Percentiles rank a stretch among this genome's conserved stretches.
phyloP scores from a whole-genome alignment of 2,329 filamentous ascomycete genomes.

The Colletotrichum coccodes region DNA sequence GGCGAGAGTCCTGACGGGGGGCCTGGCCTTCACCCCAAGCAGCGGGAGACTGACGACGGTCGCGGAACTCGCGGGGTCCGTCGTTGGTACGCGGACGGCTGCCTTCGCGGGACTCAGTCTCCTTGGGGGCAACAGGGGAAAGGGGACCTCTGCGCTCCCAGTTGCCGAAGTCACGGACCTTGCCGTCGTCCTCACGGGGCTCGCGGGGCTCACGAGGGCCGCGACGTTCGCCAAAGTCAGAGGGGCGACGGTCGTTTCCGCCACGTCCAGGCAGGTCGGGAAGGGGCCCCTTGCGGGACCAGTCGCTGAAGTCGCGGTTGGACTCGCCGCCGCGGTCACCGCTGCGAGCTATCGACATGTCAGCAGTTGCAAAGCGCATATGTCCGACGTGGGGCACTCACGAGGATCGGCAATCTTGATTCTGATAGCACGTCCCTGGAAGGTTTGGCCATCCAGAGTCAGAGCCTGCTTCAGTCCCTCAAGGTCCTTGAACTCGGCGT shows the following conservation, averaged over 20 bases:
- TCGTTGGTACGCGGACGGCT: constrained; percentile 66
- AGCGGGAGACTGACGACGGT: constrained; percentile 75
- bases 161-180: constrained; percentile 82
- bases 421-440: constrained; percentile 89
- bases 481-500: constrained; percentile 89
- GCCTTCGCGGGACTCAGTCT: constrained; percentile 64
- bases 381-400: constrained; percentile 62
- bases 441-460: constrained; percentile 80
- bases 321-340: constrained; percentile 71
- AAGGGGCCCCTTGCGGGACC: constrained; percentile 92
- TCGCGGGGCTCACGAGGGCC: constrained; percentile 69
- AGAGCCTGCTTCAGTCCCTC: constrained; percentile 94
- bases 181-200: constrained; percentile 73
- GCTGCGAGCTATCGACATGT: constrained; percentile 78
- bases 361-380: constrained; percentile 39
- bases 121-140: constrained; percentile 71
- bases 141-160: constrained; percentile 97
- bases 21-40: constrained; percentile 76
- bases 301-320: constrained; percentile 84
- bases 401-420: constrained; percentile 98
- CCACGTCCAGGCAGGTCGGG: constrained; percentile 74
- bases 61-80: constrained; percentile 67
- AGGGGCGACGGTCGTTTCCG: constrained; percentile 52
- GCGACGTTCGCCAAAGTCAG: constrained; percentile 59
- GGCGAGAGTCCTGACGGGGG: constrained; percentile 75